Evolutionary conservation across 2,329 filamentous ascomycete species (phyloP).

Genomic region (Grosmannia huntii): DNA sequence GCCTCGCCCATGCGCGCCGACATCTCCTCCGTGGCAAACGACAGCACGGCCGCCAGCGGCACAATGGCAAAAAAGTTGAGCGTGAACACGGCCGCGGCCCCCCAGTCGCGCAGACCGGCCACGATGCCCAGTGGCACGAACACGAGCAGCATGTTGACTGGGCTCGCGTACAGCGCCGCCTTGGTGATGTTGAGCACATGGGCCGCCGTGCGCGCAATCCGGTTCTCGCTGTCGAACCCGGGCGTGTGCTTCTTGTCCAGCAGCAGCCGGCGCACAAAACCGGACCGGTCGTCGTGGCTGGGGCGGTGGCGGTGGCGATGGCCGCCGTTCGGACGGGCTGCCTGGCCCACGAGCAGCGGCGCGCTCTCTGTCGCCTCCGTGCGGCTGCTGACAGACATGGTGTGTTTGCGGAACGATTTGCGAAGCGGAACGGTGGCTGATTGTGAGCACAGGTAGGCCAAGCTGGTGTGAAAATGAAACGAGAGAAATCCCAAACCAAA

Average conservation of each 20-base stretch:
- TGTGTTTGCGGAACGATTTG: not conserved
- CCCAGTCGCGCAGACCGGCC: conserved; percentile 49
- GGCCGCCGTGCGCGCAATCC: conserved; percentile 31
- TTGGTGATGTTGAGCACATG: conserved; percentile 43
- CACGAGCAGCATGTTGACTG: conserved; percentile 58
- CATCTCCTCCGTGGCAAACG: conserved; percentile 73
- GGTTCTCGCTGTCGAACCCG: conserved; percentile 35
- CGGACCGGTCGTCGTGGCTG: not conserved
- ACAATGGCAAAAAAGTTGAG: conserved; percentile 81
- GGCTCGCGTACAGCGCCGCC: conserved; percentile 43
- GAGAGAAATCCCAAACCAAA: no score
- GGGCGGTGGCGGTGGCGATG: not conserved
- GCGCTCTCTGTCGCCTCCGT: conserved; percentile 20
- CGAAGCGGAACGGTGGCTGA: not conserved
- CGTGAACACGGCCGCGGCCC: conserved; percentile 55
- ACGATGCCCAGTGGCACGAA: conserved; percentile 63
- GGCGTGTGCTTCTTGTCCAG: conserved; percentile 38
- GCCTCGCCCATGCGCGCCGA: conserved; percentile 60
- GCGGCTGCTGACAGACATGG: not conserved
- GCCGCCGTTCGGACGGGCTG: not conserved
- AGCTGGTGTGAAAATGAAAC: not conserved
- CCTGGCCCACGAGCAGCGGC: conserved; percentile 23
- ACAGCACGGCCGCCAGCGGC: conserved; percentile 73
- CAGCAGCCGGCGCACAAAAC: conserved; percentile 20
- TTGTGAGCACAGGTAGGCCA: not conserved